A percentile compares a stretch with the other conserved stretches of the same genome.
These are phyloP conservation scores for Phialophora verrucosa DNA, from an alignment of 2,329 filamentous ascomycete species.

Conservation along the genomic window DNA sequence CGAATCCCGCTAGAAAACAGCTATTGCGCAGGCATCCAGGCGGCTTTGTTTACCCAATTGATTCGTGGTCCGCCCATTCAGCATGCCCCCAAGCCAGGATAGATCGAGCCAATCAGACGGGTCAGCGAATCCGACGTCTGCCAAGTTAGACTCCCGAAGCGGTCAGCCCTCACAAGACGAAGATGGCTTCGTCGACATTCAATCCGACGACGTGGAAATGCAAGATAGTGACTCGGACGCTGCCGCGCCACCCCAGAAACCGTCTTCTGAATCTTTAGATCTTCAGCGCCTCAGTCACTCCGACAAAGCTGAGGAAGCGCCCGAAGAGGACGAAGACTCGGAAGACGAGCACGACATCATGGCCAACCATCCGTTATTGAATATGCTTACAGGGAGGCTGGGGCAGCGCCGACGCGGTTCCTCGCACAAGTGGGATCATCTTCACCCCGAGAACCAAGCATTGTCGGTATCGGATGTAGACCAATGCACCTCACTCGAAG, in stretches of 20 bases:
- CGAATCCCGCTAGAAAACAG: background rate
- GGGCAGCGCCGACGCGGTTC: slow-evolving; percentile 37
- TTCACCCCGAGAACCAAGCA: slow-evolving; percentile 75
- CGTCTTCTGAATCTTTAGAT: slow-evolving; percentile 26
- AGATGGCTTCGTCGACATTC: slow-evolving; percentile 39
- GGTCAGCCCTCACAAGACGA: slow-evolving; percentile 33
- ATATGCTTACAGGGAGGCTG: slow-evolving; percentile 39
- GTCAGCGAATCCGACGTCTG: slow-evolving; percentile 30
- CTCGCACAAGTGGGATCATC: slow-evolving; percentile 55
- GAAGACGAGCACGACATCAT: slow-evolving; percentile 38
- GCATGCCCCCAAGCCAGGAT: slow-evolving; percentile 18
- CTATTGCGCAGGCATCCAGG: slow-evolving; percentile 2
- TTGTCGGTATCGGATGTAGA: slow-evolving; percentile 63
- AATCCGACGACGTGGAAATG: slow-evolving; percentile 38
- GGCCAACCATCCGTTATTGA: slow-evolving; percentile 38
- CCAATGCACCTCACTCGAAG: slow-evolving; percentile 63
- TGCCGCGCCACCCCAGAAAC: slow-evolving; percentile 14
- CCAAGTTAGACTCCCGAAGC: slow-evolving; percentile 31
- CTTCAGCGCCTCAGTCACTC: slow-evolving; percentile 35
- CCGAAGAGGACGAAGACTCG: slow-evolving; percentile 36
- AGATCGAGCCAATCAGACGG: slow-evolving; percentile 16
- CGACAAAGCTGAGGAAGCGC: slow-evolving; percentile 31
- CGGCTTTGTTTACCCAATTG: slow-evolving; percentile 15
- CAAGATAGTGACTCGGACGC: slow-evolving; percentile 27
- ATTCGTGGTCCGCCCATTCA: background rate